phyloP scores from a whole-genome alignment of 495 filamentous ascomycete species.

The Hyaloscypha finlandica region DNA sequence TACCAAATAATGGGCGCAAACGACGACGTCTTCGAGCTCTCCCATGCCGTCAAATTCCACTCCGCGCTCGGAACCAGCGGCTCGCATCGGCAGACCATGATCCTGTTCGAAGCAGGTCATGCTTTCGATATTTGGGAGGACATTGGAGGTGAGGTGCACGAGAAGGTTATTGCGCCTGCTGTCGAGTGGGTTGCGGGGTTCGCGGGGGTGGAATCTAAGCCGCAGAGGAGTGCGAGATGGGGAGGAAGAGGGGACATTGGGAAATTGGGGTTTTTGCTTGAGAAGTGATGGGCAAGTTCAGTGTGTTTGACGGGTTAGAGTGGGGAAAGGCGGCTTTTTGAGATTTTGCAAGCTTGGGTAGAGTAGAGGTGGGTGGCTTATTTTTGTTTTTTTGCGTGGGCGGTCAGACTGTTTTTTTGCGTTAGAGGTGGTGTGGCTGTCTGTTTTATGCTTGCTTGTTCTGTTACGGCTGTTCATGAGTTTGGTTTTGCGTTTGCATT shows the following conservation, averaged over 20 bases:
- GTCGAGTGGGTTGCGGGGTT: slow-evolving; percentile 18
- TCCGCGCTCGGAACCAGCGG: background rate
- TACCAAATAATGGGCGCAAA: slow-evolving; percentile 21
- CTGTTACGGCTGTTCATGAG: background rate
- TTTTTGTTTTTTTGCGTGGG: background rate
- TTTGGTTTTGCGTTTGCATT: background rate
- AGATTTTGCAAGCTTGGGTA: background rate
- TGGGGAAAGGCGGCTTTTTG: background rate
- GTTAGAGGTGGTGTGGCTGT: background rate
- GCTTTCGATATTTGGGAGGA: slow-evolving; percentile 27
- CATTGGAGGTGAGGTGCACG: slow-evolving; percentile 11
- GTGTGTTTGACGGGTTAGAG: background rate
- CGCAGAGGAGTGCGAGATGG: background rate
- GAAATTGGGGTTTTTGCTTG: background rate
- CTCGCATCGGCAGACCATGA: background rate
- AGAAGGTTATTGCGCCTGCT: slow-evolving; percentile 14
- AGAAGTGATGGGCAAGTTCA: background rate
- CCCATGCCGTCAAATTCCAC: slow-evolving; percentile 14
- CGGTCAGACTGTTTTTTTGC: background rate
- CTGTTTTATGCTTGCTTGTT: background rate
- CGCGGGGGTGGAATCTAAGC: background rate
- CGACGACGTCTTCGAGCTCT: slow-evolving; percentile 16
- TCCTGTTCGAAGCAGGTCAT: slow-evolving; percentile 8
- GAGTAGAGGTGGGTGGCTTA: background rate
- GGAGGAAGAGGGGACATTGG: background rate